A percentile compares a stretch with the other conserved stretches of the same genome.
These are phyloP conservation scores for Candida ficus DNA, from an alignment of 805 yeast species.

Conservation along the genomic window DNA sequence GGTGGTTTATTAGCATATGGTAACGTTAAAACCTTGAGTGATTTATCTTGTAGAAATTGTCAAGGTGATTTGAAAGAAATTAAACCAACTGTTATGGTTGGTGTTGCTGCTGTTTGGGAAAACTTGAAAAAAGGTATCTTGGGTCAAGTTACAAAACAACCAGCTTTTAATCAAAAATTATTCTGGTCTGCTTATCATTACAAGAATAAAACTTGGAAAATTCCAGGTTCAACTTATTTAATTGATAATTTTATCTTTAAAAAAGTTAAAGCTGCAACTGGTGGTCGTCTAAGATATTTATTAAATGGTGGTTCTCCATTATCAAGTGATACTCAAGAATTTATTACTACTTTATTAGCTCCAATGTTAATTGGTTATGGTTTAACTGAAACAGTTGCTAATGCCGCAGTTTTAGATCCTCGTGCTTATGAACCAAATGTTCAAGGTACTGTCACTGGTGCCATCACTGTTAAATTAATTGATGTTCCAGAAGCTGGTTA, in stretches of 20 bases:
- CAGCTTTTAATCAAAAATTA: constrained; percentile 63
- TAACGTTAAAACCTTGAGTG: constrained; percentile 84
- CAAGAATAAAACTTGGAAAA: constrained; percentile 56
- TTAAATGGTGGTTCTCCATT: constrained; percentile 94
- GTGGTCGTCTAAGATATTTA: constrained; percentile 71
- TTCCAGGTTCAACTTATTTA: constrained; percentile 64
- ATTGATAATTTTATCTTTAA: constrained; percentile 76
- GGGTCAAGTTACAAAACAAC: constrained; percentile 62
- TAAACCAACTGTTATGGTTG: constrained; percentile 92
- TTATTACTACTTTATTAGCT: constrained; percentile 67
- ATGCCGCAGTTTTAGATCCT: constrained; percentile 66
- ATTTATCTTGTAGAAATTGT: constrained; percentile 76
- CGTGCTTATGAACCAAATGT: constrained; percentile 63
- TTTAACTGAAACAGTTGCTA: constrained; percentile 93
- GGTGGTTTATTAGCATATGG: constrained; percentile 90
- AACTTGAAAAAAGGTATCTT: constrained; percentile 87
- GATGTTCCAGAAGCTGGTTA: constrained; percentile 93
- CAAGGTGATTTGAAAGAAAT: constrained; percentile 82
- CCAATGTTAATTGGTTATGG: constrained; percentile 96
- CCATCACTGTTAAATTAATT: constrained; percentile 80
- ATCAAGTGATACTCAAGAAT: constrained; percentile 73
- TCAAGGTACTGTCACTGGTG: constrained; percentile 79
- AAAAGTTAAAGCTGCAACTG: constrained; percentile 89
- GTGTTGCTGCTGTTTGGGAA: constrained; percentile 99
- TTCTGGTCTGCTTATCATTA: constrained; percentile 87